Percentiles rank a stretch among this genome's conserved stretches.
Conservation (phyloP, 169 alveolate species). For the Plasmodium berghei region DNA sequence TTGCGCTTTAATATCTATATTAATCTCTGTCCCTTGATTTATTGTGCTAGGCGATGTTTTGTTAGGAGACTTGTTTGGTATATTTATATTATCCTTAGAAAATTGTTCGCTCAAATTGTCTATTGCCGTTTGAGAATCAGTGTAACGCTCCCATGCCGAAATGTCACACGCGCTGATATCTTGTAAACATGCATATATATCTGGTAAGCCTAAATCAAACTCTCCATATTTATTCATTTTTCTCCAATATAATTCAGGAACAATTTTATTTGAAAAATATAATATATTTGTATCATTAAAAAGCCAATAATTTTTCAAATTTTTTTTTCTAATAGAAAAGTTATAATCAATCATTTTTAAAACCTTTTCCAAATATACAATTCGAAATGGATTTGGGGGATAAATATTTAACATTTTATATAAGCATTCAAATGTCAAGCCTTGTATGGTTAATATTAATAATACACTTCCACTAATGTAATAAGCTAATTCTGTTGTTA, state of each 20-base stretch:
- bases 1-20: not conserved
- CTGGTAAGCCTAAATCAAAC: constrained; percentile 79
- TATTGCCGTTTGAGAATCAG: constrained; percentile 52
- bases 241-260: constrained; percentile 85
- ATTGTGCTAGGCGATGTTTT: not conserved
- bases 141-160: constrained; percentile 48
- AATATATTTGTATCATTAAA: constrained; percentile 88
- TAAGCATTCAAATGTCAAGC: constrained; percentile 91
- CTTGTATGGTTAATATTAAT: constrained; percentile 91
- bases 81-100: constrained; percentile 1
- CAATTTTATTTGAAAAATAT: constrained; percentile 81
- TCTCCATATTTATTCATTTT: constrained; percentile 84
- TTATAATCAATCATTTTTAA: constrained; percentile 89
- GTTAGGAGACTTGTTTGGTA: not conserved
- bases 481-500: constrained; percentile 89
- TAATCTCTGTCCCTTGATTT: not conserved
- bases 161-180: constrained; percentile 71
- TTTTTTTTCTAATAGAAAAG: constrained; percentile 80
- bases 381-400: constrained; percentile 90
- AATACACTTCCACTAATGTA: constrained; percentile 93
- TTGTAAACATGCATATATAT: constrained; percentile 74
- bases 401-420: constrained; percentile 88
- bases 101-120: constrained; percentile 59
- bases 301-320: constrained; percentile 87
- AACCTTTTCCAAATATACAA: constrained; percentile 89